A percentile compares a stretch with the other conserved stretches of the same genome.
These are phyloP conservation scores for Botrytis byssoidea DNA, from an alignment of 2,329 filamentous ascomycete species.

Conservation along the genomic window DNA sequence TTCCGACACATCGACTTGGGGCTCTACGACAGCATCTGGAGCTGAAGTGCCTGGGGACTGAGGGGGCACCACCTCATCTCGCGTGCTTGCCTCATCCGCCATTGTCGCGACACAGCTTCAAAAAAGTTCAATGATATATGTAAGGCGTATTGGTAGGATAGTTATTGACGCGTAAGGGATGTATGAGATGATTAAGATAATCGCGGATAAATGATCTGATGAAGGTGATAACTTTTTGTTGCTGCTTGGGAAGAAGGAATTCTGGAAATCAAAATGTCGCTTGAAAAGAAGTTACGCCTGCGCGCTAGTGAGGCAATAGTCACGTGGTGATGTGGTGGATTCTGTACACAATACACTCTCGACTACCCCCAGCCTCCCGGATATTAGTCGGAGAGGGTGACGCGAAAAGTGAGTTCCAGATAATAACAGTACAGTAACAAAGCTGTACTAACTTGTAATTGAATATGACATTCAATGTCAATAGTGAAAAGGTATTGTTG, in stretches of 20 bases:
- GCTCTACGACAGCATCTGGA: slow-evolving; percentile 22
- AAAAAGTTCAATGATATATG: slow-evolving; percentile 18
- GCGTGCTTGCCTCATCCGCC: slow-evolving; percentile 33
- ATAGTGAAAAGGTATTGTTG: slow-evolving; percentile 4
- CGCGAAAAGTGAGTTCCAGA: slow-evolving; percentile 14
- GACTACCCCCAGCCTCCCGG: slow-evolving; percentile 19
- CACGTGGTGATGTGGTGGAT: slow-evolving; percentile 20
- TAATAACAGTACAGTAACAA: slow-evolving; percentile 4
- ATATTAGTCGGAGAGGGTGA: slow-evolving; percentile 21
- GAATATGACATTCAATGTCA: slow-evolving; percentile 7
- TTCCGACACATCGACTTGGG: slow-evolving; percentile 26
- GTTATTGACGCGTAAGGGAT: slow-evolving; percentile 29
- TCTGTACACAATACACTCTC: slow-evolving; percentile 20
- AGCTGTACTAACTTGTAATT: slow-evolving; percentile 10
- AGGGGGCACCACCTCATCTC: slow-evolving; percentile 26
- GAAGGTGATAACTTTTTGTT: slow-evolving; percentile 29
- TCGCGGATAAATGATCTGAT: slow-evolving; percentile 24
- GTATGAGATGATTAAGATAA: slow-evolving; percentile 24
- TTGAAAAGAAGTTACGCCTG: slow-evolving; percentile 23
- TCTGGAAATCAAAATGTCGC: slow-evolving; percentile 27
- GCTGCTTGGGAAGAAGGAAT: slow-evolving; percentile 21
- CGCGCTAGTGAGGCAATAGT: slow-evolving; percentile 19
- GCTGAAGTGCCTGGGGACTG: slow-evolving; percentile 25
- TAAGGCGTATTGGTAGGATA: slow-evolving; percentile 19
- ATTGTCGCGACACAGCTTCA: slow-evolving; percentile 33